Percentiles rank a stretch among this genome's conserved stretches.
phyloP scores from a whole-genome alignment of 345 rosid genomes.

The Gynandropsis gynandra region DNA sequence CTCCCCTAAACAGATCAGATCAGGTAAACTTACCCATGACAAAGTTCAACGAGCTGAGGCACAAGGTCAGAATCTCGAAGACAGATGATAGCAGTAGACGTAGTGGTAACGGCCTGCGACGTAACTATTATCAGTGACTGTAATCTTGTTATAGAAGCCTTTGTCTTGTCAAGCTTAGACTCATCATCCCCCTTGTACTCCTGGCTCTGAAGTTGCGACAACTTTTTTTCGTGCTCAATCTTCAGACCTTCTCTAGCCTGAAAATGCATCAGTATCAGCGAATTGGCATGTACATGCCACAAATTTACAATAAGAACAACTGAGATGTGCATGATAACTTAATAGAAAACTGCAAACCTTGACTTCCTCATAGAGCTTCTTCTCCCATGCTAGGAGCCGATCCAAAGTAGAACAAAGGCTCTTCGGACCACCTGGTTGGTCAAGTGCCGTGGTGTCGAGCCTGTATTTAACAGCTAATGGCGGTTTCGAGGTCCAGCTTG shows the following conservation, averaged over 20 bases:
- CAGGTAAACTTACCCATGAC: conserved; percentile 64
- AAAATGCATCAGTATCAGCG: conserved; percentile 13
- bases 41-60: conserved; percentile 83
- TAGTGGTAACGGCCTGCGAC: conserved; percentile 82
- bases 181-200: conserved; percentile 90
- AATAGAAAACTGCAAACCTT: conserved; percentile 44
- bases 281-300: too few relatives aligned
- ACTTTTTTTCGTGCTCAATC: conserved; percentile 86
- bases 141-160: conserved; percentile 58
- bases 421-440: conserved; percentile 50
- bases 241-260: conserved; percentile 87
- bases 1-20: conserved; percentile 5
- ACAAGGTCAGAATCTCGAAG: conserved; percentile 88
- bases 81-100: conserved; percentile 67
- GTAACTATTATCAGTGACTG: conserved; percentile 75
- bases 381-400: conserved; percentile 95
- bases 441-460: conserved; percentile 54
- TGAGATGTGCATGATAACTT: not conserved
- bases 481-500: conserved; percentile 93
- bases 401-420: conserved; percentile 86
- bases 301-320: not conserved
- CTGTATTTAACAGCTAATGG: conserved; percentile 86
- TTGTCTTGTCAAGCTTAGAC: conserved; percentile 78
- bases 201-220: conserved; percentile 75
- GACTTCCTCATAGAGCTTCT: conserved; percentile 85